Evolutionary conservation across 257 asterid genomes (phyloP).

Genomic region (Echium plantagineum): DNA sequence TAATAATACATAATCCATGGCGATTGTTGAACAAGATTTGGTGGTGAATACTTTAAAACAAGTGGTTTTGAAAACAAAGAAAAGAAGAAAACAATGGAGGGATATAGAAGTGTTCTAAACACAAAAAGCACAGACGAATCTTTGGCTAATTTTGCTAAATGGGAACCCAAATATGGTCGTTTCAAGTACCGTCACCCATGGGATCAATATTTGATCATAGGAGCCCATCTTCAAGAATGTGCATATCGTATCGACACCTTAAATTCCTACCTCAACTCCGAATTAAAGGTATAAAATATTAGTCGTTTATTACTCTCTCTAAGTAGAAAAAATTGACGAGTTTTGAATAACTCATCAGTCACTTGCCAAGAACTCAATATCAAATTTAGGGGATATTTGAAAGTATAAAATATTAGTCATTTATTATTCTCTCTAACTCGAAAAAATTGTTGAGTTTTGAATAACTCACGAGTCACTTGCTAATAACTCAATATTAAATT

Average conservation of each 20-base stretch:
- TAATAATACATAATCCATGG: neutral
- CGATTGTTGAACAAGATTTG: slow-evolving; percentile 30
- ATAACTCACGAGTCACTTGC: too few relatives aligned
- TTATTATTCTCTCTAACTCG: neutral
- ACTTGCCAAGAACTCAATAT: too few relatives aligned
- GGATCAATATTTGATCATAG: slow-evolving; percentile 46
- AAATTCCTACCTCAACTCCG: slow-evolving; percentile 31
- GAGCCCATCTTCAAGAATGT: slow-evolving; percentile 37
- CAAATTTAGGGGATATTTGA: slow-evolving; percentile 22
- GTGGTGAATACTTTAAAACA: slow-evolving; percentile 29
- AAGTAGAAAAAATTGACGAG: too few relatives aligned
- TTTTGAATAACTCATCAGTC: too few relatives aligned
- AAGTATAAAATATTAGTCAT: slow-evolving; percentile 20
- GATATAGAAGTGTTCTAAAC: slow-evolving; percentile 31
- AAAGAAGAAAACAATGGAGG: slow-evolving; percentile 18
- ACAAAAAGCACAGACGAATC: slow-evolving; percentile 44
- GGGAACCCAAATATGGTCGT: slow-evolving; percentile 70
- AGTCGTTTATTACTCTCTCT: neutral
- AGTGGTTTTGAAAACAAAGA: slow-evolving; percentile 11
- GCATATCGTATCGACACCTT: slow-evolving; percentile 49
- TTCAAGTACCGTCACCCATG: slow-evolving; percentile 59
- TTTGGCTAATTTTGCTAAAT: slow-evolving; percentile 51
- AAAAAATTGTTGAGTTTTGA: too few relatives aligned
- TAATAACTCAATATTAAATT: too few relatives aligned
- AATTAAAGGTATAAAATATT: slow-evolving; percentile 23